These are phyloP conservation scores for Mycena amicta DNA, from an alignment of 768 basidiomycete genomes.

Conservation along the genomic window DNA sequence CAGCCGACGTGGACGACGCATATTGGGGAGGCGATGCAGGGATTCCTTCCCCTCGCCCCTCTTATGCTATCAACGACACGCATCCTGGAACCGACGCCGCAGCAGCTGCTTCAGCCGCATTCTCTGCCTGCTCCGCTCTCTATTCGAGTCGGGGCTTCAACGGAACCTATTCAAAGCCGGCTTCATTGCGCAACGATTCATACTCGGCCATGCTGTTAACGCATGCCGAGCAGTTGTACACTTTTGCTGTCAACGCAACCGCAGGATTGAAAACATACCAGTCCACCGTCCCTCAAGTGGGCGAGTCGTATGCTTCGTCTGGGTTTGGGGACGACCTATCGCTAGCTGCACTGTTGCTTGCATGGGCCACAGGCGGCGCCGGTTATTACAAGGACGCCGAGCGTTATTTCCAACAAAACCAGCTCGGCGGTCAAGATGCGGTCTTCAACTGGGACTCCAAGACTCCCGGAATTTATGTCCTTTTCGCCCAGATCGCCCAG, in stretches of 20 bases:
- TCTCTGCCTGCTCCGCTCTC: constrained; percentile 82
- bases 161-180: constrained; percentile 56
- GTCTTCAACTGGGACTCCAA: constrained; percentile 93
- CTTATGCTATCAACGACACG: constrained; percentile 77
- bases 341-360: constrained; percentile 75
- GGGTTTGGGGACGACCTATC: constrained; percentile 74
- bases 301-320: constrained; percentile 69
- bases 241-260: constrained; percentile 71
- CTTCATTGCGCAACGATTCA: constrained; percentile 68
- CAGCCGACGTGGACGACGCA: constrained; percentile 64
- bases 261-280: constrained; percentile 67
- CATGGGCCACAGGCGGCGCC: constrained; percentile 67
- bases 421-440: constrained; percentile 50
- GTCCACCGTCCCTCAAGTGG: constrained; percentile 65
- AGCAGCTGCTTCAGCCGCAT: constrained; percentile 82
- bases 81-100: constrained; percentile 90
- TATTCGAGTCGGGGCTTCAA: constrained; percentile 67
- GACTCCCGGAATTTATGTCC: constrained; percentile 70
- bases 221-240: constrained; percentile 77
- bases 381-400: constrained; percentile 65
- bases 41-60: constrained; percentile 74
- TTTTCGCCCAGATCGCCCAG: constrained; percentile 75
- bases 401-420: constrained; percentile 58
- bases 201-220: constrained; percentile 71
- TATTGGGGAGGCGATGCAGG: constrained; percentile 90